These are phyloP conservation scores for Vaccinium vitisidaea DNA, from an alignment of 148 eudicot genomes.

Conservation along the genomic window DNA sequence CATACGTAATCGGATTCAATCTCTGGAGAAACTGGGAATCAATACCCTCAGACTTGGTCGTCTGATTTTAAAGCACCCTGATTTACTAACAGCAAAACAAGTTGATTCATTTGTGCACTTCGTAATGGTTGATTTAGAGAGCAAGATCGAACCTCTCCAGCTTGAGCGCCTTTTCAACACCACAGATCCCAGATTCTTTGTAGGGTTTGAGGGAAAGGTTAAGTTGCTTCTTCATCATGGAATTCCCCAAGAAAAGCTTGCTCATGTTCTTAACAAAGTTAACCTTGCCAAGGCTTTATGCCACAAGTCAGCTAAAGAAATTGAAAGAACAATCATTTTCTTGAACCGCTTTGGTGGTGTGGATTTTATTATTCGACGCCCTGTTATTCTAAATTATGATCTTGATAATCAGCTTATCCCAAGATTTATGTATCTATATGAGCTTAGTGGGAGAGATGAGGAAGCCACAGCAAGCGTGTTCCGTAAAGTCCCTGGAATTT, in stretches of 20 bases:
- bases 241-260: slow-evolving; percentile 61
- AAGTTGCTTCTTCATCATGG: slow-evolving; percentile 51
- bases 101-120: slow-evolving; percentile 44
- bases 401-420: slow-evolving; percentile 69
- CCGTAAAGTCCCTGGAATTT: slow-evolving; percentile 64
- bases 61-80: slow-evolving; percentile 58
- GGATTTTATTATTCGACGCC: slow-evolving; percentile 62
- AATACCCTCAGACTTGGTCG: slow-evolving; percentile 37
- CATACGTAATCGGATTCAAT: slow-evolving; percentile 46
- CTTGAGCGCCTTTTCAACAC: slow-evolving; percentile 55
- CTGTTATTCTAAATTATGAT: slow-evolving; percentile 70
- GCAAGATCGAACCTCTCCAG: slow-evolving; percentile 48
- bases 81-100: slow-evolving; percentile 56
- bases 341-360: slow-evolving; percentile 66
- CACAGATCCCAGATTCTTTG: slow-evolving; percentile 48
- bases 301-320: slow-evolving; percentile 58
- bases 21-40: slow-evolving; percentile 54
- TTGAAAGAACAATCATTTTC: slow-evolving; percentile 53
- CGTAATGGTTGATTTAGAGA: slow-evolving; percentile 32
- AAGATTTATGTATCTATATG: slow-evolving; percentile 58
- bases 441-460: slow-evolving; percentile 67
- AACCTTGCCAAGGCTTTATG: slow-evolving; percentile 71
- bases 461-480: slow-evolving; percentile 50
- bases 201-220: slow-evolving; percentile 64
- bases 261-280: slow-evolving; percentile 66